Base-by-base conservation (phyloP, 768 basidiomycete species). In the Mycena rosella region DNA sequence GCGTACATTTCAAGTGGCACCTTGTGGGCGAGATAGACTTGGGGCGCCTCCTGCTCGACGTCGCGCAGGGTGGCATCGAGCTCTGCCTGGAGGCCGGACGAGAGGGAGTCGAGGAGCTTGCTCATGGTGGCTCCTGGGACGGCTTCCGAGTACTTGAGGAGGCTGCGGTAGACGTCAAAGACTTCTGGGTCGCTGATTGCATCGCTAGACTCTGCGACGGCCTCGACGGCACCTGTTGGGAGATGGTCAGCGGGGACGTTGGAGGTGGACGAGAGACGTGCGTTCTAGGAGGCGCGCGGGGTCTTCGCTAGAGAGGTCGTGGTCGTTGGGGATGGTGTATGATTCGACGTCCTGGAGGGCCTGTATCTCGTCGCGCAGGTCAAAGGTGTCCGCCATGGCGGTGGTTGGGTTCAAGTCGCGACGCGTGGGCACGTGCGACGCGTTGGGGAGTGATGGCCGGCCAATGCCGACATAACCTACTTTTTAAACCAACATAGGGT, bases 21-120 rank as follows among this genome's bases (percentile, higher is more conserved):
- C 76, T 91, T 93, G 78, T 96, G 95, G 0, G 82, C 74, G 69
- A 85, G 78, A 72, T 87, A 84, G 2, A 84, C 82, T 63, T 91
- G 84, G 64, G 89, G 86, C 54, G 91, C 88, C 29, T 91, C 93
- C 8, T 86, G 81, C 11, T 93, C 90, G 27, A 93, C 78, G 69
- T 95, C 93, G 58, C 85, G 86, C 32, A 85, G 74, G 5, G 93
- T 89, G 24, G 87, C 83, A 22, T 96, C 95, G 48, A 95, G 82
- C 77, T 95, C 90, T 2, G 88, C 78, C 49, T 84, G 85, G 60
- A 96, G 86, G 0, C 89, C 92, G 0, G 95, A 96, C 0, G 88
- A 81, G 62, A 98, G 85, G 4, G 94, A 91, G 79, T 99, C 97
- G 51, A 98, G 85, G 0, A 97, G 82, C 77, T 98, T 97, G 81